These are phyloP conservation scores for Aspergillus transmontanensis DNA, from an alignment of 2,329 filamentous ascomycete species.

Conservation along the genomic window DNA sequence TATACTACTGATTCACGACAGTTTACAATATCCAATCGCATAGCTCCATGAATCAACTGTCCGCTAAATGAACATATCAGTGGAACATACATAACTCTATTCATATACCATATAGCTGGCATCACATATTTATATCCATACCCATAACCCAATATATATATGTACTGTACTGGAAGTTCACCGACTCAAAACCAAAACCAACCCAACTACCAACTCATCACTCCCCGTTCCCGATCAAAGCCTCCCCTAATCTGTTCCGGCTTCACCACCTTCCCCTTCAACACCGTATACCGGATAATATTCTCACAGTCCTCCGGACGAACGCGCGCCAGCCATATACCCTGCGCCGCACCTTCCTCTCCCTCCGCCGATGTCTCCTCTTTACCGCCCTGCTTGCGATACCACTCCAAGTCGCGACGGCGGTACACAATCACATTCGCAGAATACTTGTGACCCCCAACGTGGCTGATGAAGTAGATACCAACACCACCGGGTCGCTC, in stretches of 20 bases:
- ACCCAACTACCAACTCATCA: constrained; percentile 77
- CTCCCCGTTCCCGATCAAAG: constrained; percentile 77
- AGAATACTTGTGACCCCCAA: constrained; percentile 94
- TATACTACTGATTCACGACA: neutral
- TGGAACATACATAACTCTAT: neutral
- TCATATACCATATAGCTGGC: neutral
- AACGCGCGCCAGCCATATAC: constrained; percentile 88
- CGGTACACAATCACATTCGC: constrained; percentile 95
- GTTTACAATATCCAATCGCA: neutral
- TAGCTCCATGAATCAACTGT: neutral
- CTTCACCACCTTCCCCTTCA: constrained; percentile 94
- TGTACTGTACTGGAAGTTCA: neutral
- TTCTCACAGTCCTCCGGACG: constrained; percentile 90
- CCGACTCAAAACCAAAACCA: neutral
- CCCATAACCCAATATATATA: neutral
- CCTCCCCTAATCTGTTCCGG: constrained; percentile 83
- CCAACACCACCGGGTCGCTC: constrained; percentile 88
- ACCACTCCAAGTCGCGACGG: constrained; percentile 50
- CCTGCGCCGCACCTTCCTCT: constrained; percentile 71
- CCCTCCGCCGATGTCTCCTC: constrained; percentile 37
- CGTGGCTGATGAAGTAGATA: constrained; percentile 95
- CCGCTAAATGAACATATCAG: neutral
- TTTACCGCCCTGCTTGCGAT: constrained; percentile 23
- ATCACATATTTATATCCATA: neutral
- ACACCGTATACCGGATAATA: constrained; percentile 81